These are phyloP conservation scores for Eucalyptus brandiana DNA, from an alignment of 345 rosid genomes.

Conservation along the genomic window DNA sequence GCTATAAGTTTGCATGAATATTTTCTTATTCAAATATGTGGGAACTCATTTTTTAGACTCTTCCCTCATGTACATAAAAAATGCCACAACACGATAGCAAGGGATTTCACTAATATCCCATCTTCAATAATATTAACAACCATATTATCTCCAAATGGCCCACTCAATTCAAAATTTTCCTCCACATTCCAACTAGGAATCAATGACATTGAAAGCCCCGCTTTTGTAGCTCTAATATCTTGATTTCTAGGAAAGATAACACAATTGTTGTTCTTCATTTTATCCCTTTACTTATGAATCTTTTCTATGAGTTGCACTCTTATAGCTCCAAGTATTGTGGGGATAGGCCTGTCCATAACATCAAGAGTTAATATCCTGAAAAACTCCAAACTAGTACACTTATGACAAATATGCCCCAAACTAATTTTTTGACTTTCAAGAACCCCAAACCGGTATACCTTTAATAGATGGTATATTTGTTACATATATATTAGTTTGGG, in stretches of 20 bases:
- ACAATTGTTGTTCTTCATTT: neutral
- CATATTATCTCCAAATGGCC: neutral
- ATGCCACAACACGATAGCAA: neutral
- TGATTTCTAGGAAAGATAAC: neutral
- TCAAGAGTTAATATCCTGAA: no score
- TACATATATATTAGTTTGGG: no score
- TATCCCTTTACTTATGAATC: neutral
- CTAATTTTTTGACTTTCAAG: no score
- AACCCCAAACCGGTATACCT: no score
- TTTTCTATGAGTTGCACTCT: neutral
- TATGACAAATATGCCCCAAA: no score
- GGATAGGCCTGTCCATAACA: neutral
- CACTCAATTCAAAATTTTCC: neutral
- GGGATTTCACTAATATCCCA: neutral
- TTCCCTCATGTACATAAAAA: neutral
- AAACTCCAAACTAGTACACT: no score
- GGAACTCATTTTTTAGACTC: neutral
- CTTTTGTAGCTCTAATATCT: neutral
- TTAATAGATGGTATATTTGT: no score
- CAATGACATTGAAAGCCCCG: neutral
- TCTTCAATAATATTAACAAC: neutral
- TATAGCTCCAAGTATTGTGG: neutral
- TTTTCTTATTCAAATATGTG: neutral
- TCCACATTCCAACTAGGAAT: neutral
- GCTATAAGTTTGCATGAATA: neutral